Evolutionary conservation across 2,329 filamentous ascomycete genomes (phyloP), one percentile per base, ranked within the genome.

Genomic region (Scedosporium aurantiacum): DNA sequence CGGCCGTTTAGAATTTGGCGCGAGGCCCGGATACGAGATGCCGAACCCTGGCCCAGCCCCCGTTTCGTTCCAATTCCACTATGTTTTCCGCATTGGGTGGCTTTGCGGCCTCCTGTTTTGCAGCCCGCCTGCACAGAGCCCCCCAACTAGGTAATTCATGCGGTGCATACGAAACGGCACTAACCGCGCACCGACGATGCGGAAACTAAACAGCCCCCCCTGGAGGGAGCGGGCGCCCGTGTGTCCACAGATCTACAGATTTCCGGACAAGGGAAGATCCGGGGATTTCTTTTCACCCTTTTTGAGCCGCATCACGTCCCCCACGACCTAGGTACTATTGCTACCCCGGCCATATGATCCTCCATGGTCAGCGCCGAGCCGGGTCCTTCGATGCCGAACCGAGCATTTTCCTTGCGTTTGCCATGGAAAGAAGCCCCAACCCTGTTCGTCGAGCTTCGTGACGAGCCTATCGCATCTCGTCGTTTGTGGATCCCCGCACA

Each of bases 401-500:
- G 2, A 23, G 2, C 23, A 54, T 28, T 23, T 54, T 47, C 16
- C 43, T 21, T 45, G 43, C 14, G 12, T 1, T 45, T 16, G 16
- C 18, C n/a, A 21, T 18, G 16, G 50, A 23, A 54, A 16, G 50
- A 23, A 18, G 23, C 18, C 18, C 7, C 23, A 54, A 54, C 50
- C 50, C 23, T 27, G 50, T 7, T 10, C 50, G 4, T 16, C 50
- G 12, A 23, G 12, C 10, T 37, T 54, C 50, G 40, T 57, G 54
- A 57, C 23, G 54, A 57, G 54, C 54, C 54, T 57, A 57, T 57
- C 54, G 54, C 54, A 57, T 57, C 54, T 57, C 54, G 25, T 32
- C 32, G 16, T 57, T 23, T 18, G 14, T 21, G 27, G 21, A 57
- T 37, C 32, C 25, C 27, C 25, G 32, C 21, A 57, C 54, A 40